Conservation (phyloP, 805 yeast species). For the Yarrowia sp. region DNA sequence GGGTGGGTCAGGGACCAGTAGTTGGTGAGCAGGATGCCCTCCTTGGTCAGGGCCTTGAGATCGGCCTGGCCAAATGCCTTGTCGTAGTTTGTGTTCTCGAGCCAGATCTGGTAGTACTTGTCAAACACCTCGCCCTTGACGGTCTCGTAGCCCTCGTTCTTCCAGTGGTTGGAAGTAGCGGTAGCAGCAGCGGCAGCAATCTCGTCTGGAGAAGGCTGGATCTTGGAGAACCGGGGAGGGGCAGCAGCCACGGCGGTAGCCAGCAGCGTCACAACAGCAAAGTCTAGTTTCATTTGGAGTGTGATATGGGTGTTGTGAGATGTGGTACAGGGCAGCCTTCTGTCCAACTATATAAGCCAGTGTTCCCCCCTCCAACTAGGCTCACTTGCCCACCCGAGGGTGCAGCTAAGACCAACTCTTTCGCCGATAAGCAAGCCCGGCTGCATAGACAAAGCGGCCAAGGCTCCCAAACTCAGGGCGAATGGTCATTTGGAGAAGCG, state of each 20-base stretch:
- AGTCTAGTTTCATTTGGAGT: slow-evolving; percentile 10
- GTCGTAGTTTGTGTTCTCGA: slow-evolving; percentile 60
- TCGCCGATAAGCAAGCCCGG: slow-evolving; percentile 8
- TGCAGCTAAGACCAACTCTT: slow-evolving; percentile 15
- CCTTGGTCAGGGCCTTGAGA: slow-evolving; percentile 53
- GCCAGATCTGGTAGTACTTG: slow-evolving; percentile 56
- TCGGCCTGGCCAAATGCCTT: slow-evolving; percentile 58
- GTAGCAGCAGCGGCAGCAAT: slow-evolving; percentile 48
- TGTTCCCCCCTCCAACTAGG: not conserved
- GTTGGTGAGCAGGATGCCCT: slow-evolving; percentile 58
- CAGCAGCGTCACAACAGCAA: slow-evolving; percentile 15
- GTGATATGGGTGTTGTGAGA: no score
- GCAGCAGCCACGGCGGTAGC: slow-evolving; percentile 10
- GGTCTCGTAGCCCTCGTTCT: slow-evolving; percentile 47
- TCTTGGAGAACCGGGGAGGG: slow-evolving; percentile 15
- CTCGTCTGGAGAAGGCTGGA: slow-evolving; percentile 49
- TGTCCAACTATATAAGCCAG: no score
- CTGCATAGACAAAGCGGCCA: slow-evolving; percentile 12
- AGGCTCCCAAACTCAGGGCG: not conserved
- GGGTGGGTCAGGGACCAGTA: slow-evolving; percentile 62
- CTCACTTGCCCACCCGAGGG: slow-evolving; percentile 22
- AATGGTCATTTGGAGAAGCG: slow-evolving; percentile 12
- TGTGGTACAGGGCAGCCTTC: no score
- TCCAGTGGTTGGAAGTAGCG: slow-evolving; percentile 48
- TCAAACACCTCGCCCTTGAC: slow-evolving; percentile 54